phyloP scores from a whole-genome alignment of 2,329 filamentous ascomycete genomes.

The Penicillium aurantiogriseum region DNA sequence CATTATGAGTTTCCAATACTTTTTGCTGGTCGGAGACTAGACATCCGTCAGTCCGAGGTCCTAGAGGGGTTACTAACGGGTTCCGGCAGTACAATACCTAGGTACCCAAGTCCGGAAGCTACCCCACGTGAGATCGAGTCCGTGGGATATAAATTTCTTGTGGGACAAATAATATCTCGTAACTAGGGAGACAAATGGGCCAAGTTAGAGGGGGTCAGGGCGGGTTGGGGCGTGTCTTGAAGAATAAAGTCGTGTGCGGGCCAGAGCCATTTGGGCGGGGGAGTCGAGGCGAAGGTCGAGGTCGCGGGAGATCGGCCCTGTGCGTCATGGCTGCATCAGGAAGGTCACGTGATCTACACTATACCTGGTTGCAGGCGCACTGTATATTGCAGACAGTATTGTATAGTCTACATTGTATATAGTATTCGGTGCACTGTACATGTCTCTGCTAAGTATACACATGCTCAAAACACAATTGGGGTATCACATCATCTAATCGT shows the following conservation, averaged over 20 bases:
- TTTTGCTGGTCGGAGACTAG: neutral
- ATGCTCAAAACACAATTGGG: conserved; percentile 10
- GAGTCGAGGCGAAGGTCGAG: conserved; percentile 16
- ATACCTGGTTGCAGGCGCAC: neutral
- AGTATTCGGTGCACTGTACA: neutral
- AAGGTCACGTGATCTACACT: conserved; percentile 24
- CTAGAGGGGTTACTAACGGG: conserved; percentile 17
- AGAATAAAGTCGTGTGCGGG: conserved; percentile 8
- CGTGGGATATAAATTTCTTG: neutral
- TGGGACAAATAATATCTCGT: neutral
- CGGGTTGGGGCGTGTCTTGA: neutral
- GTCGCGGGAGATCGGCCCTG: conserved; percentile 32
- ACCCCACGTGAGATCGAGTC: conserved; percentile 9
- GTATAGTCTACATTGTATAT: neutral
- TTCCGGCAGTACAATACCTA: conserved; percentile 15
- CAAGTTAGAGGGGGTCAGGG: neutral
- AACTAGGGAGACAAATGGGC: neutral
- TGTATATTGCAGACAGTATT: neutral
- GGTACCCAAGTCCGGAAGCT: conserved; percentile 14
- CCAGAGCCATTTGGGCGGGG: conserved; percentile 18
- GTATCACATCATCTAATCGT: conserved; percentile 44
- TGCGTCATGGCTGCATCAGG: conserved; percentile 35
- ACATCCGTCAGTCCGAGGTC: conserved; percentile 8
- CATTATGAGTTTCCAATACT: conserved; percentile 20
- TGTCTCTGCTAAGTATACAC: neutral